phyloP scores from a whole-genome alignment of 768 basidiomycete species.

The Galerina marginata region DNA sequence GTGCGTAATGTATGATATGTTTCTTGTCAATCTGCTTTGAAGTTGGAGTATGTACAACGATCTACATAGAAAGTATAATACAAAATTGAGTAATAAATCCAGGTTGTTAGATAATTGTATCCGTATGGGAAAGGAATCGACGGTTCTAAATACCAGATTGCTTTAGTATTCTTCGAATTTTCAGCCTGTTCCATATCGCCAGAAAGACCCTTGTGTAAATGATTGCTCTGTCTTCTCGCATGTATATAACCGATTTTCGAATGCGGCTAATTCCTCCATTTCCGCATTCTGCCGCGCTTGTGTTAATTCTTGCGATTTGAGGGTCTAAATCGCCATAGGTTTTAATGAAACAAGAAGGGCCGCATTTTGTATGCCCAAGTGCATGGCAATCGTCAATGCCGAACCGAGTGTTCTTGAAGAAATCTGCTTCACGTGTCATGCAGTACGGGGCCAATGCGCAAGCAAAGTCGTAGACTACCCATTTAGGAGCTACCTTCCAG shows the following conservation, averaged over 20 bases:
- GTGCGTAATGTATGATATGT: too few relatives aligned
- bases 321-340: conserved; percentile 31
- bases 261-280: conserved; percentile 32
- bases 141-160: too few relatives aligned
- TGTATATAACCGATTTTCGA: conserved; percentile 35
- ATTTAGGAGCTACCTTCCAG: conserved; percentile 32
- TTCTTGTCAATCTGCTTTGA: too few relatives aligned
- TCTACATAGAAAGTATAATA: too few relatives aligned
- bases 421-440: conserved; percentile 25
- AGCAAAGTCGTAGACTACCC: conserved; percentile 24
- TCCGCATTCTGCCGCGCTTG: conserved; percentile 38
- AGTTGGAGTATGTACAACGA: too few relatives aligned
- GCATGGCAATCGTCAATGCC: conserved; percentile 35
- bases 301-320: conserved; percentile 29
- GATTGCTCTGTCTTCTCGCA: conserved; percentile 32
- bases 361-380: conserved; percentile 34
- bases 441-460: conserved; percentile 34
- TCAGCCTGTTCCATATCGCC: conserved; percentile 23
- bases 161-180: conserved; percentile 1
- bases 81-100: too few relatives aligned
- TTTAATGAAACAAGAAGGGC: conserved; percentile 29
- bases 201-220: conserved; percentile 31
- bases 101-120: too few relatives aligned
- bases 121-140: too few relatives aligned
- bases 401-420: conserved; percentile 35